Base-by-base conservation (phyloP, 225 moss, liverwort and hornwort genomes). In the Anthoceros angustus region DNA sequence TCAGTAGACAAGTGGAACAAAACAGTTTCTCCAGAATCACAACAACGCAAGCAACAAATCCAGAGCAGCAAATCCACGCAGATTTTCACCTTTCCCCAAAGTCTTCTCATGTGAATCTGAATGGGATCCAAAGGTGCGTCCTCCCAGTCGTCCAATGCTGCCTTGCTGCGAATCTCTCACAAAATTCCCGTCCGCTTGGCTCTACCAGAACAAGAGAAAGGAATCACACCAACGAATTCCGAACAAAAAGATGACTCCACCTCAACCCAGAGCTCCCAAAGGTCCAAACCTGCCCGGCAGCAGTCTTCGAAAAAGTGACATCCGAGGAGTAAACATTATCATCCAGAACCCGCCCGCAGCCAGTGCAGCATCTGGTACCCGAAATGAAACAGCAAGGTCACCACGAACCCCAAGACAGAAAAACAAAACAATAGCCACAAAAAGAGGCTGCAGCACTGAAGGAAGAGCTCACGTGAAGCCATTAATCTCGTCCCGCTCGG, bases 51-150 rank as follows among this genome's bases (percentile, higher is more conserved):
- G 6, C 40, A 0, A 32, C 32, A 48, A 48, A 2, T 48, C 2
- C 12, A 48, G 46, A 48, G 46, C 18, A 48, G 46, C 1, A 18
- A 48, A 48, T 12, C 46, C 46, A 48, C 2, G 26, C 25, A 10
- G 60, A 8, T 62, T 20, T 8, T 15, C 67, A 98, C 95, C 98
- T 87, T 84, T 98, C 50, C 82, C 87, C 16, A 98, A 81, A 68
- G 98, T 98, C 73, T 98, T 98, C 74, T 98, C 98, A 73, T 98
- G 98, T 63, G 98, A 98, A 80, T 98, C 86, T 25, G 95, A 95
- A 74, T 91, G 95, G 46, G 86, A 90, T 26, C 91, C 95, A 50
- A 98, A 77, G 68, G 84, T 85, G 32, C 98, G 98, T 50, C 98
- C 86, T 68, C 87, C 86, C 40, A 98, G 78, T 66, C 98, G 85